phyloP scores from a whole-genome alignment of 305 asterid genomes.

The Fraxinus baroniana region DNA sequence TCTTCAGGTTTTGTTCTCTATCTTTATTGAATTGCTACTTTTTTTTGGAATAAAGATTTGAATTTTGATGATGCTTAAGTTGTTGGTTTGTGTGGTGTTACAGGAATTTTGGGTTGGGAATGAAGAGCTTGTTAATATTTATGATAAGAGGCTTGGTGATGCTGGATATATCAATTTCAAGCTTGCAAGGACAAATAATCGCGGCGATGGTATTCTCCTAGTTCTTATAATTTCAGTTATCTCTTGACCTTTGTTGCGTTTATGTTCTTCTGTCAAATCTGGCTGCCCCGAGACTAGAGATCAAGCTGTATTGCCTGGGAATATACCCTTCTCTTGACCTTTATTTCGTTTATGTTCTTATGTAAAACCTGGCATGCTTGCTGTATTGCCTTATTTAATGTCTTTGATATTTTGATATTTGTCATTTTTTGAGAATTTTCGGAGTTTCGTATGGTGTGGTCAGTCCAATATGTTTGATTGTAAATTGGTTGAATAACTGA shows the following conservation, averaged over 20 bases:
- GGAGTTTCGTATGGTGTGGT: not conserved
- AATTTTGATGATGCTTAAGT: not conserved
- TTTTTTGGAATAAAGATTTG: not conserved
- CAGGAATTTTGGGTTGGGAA: constrained; percentile 98
- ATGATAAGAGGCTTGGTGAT: constrained; percentile 90
- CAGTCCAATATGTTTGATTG: not conserved
- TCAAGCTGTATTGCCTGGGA: not conserved
- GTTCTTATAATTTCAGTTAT: not conserved
- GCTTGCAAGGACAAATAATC: constrained; percentile 93
- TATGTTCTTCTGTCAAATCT: not conserved
- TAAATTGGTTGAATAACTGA: not conserved
- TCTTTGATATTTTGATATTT: not conserved
- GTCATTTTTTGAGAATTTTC: not conserved
- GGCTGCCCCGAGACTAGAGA: not conserved
- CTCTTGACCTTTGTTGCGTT: not conserved
- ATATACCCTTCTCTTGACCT: not conserved
- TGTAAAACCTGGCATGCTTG: not conserved
- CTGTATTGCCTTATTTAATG: not conserved
- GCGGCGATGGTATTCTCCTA: constrained; percentile 77
- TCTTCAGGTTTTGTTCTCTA: constrained; percentile 66
- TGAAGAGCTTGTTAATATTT: constrained; percentile 81
- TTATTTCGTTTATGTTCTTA: not conserved
- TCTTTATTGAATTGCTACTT: not conserved
- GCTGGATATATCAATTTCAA: constrained; percentile 84
- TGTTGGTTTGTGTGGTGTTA: constrained; percentile 9